Evolutionary conservation across 2,329 filamentous ascomycete genomes (phyloP), one percentile per base, ranked within the genome.

Genomic region (Microdochium bolleyi): DNA sequence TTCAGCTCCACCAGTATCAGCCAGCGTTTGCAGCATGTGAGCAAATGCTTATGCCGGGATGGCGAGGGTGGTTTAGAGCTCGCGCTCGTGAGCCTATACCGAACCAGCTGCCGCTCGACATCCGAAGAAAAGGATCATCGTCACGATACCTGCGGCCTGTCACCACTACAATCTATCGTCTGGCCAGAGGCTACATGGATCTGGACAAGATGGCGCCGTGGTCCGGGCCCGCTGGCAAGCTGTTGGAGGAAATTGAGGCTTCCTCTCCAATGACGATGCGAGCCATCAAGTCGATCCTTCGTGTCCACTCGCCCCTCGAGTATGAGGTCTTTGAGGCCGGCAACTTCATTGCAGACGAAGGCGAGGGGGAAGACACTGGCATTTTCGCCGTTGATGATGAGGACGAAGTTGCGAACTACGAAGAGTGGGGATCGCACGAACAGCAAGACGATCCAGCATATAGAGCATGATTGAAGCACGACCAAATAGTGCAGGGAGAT

Each of bases 11-110:
- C 48, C 75, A 78, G 48, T 78, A 79, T 60, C 70, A 81, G 49
- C 75, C 85, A 21, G 91, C 91, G 37, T 95, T 94, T 69, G 64
- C 72, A 22, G 70, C 85, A 51, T 92, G 88, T 64, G 92, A 97
- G 71, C 70, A 76, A 24, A 81, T 83, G 55, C 83, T 97, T 52
- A 95, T 96, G 80, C 77, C 80, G 1, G 76, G 80, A 32, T 96
- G 91, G 80, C 79, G 80, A 11, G 89, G 90, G 24, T 96, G 91
- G 89, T 56, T 62, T 25, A 53, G 57, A 2, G 64, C 63, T 44
- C 70, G 70, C 8, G 51, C 49, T 1, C 57, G 52, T 34, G 58
- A 57, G 50, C 64, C 60, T 21, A 53, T 62, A 48, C 58, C 58
- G 51, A 64, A 62, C 21, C 49, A 55, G 24, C 55, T 71, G 14